A percentile compares a stretch with the other conserved stretches of the same genome.
Conservation (phyloP, 495 filamentous ascomycete genomes). For the Neurospora sp. region DNA sequence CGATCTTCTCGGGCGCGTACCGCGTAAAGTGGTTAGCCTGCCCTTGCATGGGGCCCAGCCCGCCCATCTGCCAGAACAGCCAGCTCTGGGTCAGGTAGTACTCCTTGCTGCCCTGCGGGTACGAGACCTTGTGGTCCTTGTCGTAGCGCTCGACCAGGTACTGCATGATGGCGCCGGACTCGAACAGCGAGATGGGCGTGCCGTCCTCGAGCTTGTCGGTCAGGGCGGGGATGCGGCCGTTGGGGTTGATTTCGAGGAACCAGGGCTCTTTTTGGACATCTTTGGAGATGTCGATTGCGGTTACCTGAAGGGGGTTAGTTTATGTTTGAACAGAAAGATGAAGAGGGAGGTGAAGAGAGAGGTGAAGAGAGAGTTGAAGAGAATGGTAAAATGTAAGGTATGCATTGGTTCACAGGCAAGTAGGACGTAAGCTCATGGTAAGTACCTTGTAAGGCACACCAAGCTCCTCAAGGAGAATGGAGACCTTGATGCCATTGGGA, state of each 20-base stretch:
- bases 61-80: conserved; percentile 54
- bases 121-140: conserved; percentile 69
- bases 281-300: conserved; percentile 59
- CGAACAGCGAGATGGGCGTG: conserved; percentile 65
- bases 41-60: conserved; percentile 87
- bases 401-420: not conserved
- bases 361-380: not conserved
- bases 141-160: conserved; percentile 80
- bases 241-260: conserved; percentile 90
- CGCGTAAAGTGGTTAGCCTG: conserved; percentile 80
- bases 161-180: conserved; percentile 77
- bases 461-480: conserved; percentile 83
- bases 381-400: not conserved
- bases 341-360: not conserved
- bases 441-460: conserved; percentile 51
- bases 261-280: conserved; percentile 65
- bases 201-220: conserved; percentile 70
- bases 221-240: conserved; percentile 88
- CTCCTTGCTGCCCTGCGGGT: conserved; percentile 63
- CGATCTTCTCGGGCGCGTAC: conserved; percentile 79
- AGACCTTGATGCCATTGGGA: conserved; percentile 73
- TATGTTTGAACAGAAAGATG: not conserved
- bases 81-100: conserved; percentile 73
- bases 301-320: conserved; percentile 24
- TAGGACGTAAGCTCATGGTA: not conserved